Percentiles rank a stretch among this genome's conserved stretches.
Conservation (phyloP, 345 rosid genomes). For the Dipteronia dyeriana region DNA sequence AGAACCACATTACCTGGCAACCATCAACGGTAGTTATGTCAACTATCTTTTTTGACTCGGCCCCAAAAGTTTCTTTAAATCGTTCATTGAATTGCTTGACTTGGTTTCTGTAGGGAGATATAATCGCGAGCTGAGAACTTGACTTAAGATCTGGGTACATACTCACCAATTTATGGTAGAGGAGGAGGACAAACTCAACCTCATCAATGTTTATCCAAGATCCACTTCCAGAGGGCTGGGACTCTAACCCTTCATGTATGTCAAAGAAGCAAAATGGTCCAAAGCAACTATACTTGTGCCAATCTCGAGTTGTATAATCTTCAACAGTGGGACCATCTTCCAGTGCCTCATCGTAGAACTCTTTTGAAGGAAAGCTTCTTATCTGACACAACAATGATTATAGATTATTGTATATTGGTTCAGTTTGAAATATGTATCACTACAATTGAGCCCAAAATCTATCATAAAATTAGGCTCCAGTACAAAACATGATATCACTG, state of each 20-base stretch:
- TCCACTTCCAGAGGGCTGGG: conserved; percentile 84
- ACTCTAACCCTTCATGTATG: conserved; percentile 79
- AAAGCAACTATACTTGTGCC: conserved; percentile 53
- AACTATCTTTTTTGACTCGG: conserved; percentile 22
- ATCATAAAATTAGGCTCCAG: neutral
- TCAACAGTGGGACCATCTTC: conserved; percentile 79
- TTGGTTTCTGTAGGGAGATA: conserved; percentile 90
- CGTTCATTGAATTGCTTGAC: conserved; percentile 82
- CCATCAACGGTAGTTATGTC: conserved; percentile 95
- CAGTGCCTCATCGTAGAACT: conserved; percentile 73
- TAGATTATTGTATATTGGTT: neutral
- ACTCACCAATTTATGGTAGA: conserved; percentile 74
- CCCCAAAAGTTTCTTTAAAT: conserved; percentile 61
- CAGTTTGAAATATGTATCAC: neutral
- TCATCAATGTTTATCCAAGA: conserved; percentile 80
- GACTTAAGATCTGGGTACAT: conserved; percentile 77
- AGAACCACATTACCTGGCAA: conserved; percentile 68
- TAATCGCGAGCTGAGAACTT: conserved; percentile 85
- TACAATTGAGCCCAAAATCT: neutral
- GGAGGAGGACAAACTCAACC: conserved; percentile 71
- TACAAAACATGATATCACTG: no score
- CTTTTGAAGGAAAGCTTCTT: conserved; percentile 86
- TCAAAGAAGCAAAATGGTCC: conserved; percentile 96
- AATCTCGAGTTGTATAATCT: conserved; percentile 58
- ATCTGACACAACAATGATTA: conserved; percentile 43